These are phyloP conservation scores for Picea sitchensis DNA, from an alignment of 75 land plant species.

Conservation along the genomic window DNA sequence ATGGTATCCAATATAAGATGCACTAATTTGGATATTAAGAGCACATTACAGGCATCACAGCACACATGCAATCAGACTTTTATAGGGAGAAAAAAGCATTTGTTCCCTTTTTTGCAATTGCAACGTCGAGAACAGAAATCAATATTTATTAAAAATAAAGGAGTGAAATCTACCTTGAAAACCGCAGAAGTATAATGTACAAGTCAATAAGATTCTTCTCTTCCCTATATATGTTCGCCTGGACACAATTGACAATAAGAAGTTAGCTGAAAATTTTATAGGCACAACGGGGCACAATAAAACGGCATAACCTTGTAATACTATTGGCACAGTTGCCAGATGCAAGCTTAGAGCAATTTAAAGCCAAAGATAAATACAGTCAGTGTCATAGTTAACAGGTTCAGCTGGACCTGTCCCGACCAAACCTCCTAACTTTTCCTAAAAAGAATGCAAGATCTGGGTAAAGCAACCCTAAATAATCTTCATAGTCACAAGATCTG, in stretches of 20 bases:
- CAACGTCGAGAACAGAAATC: neutral
- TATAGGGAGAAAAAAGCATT: neutral
- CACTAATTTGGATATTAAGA: neutral
- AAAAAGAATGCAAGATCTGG: too few relatives aligned
- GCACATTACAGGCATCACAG: neutral
- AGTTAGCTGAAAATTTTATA: slow-evolving; percentile 2
- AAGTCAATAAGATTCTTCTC: slow-evolving; percentile 84
- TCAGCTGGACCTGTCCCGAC: neutral
- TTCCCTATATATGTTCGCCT: slow-evolving; percentile 87
- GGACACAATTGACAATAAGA: slow-evolving; percentile 9
- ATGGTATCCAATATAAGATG: neutral
- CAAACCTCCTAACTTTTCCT: too few relatives aligned
- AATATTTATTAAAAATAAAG: neutral
- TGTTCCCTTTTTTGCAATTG: neutral
- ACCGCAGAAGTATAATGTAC: slow-evolving; percentile 84
- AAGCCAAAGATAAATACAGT: neutral
- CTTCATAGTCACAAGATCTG: too few relatives aligned
- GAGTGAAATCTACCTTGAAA: slow-evolving; percentile 62
- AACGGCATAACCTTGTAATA: neutral
- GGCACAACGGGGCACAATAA: neutral
- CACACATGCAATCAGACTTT: neutral
- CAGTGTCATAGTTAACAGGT: neutral
- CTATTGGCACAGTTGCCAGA: neutral
- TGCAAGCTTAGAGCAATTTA: neutral
- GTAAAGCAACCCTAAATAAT: too few relatives aligned